Conservation (phyloP, 1,139 yeast species). For the Hemisphaericaspora subhashii region DNA sequence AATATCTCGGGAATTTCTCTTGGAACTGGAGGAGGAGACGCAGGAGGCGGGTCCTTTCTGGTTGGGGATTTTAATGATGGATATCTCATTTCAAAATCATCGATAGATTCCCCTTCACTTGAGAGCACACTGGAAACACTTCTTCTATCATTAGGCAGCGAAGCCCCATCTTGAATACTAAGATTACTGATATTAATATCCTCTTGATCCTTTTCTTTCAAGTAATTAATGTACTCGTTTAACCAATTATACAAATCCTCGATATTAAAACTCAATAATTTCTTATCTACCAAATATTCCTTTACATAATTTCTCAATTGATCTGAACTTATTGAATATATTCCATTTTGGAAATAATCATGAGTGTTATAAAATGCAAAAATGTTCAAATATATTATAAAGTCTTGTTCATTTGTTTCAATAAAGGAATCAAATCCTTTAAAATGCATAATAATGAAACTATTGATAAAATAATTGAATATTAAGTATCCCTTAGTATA, state of each 20-base stretch:
- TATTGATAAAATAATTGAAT: slow-evolving; percentile 45
- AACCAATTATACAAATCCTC: slow-evolving; percentile 42
- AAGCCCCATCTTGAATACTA: slow-evolving; percentile 1
- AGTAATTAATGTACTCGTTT: slow-evolving; percentile 41
- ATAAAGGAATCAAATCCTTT: slow-evolving; percentile 46
- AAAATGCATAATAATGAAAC: slow-evolving; percentile 45
- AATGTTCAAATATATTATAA: slow-evolving; percentile 44
- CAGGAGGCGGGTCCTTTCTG: slow-evolving; percentile 8
- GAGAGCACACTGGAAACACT: background rate
- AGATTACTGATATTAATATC: background rate
- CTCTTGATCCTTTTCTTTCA: slow-evolving; percentile 30
- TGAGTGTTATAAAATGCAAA: slow-evolving; percentile 43
- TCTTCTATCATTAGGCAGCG: background rate
- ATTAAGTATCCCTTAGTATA: slow-evolving; percentile 43
- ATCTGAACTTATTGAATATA: slow-evolving; percentile 24
- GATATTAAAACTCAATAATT: slow-evolving; percentile 38
- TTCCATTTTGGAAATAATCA: slow-evolving; percentile 23
- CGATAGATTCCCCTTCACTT: slow-evolving; percentile 5
- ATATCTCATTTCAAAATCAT: slow-evolving; percentile 11
- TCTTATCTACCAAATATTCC: slow-evolving; percentile 31
- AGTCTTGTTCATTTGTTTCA: slow-evolving; percentile 39
- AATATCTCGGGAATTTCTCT: slow-evolving; percentile 4
- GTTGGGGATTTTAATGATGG: slow-evolving; percentile 9
- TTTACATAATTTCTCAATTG: slow-evolving; percentile 30
- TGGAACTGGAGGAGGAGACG: slow-evolving; percentile 6